Evolutionary conservation across 176 grass and related monocot genomes (phyloP).

Genomic region (Eragrostis curvula): DNA sequence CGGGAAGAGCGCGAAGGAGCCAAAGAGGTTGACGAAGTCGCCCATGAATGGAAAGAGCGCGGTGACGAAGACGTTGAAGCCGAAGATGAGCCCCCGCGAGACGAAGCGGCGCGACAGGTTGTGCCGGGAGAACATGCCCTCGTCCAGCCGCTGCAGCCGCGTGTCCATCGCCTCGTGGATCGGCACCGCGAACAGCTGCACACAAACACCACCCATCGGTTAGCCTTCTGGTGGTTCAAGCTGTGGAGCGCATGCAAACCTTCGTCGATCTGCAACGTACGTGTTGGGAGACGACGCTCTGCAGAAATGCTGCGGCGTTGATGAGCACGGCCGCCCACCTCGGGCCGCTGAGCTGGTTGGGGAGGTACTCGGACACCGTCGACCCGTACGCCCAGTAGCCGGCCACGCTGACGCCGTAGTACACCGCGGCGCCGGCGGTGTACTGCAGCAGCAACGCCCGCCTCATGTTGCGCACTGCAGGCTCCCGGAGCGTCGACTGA

Average conservation of each 20-base stretch:
- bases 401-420: constrained; percentile 79
- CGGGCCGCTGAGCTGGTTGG: constrained; percentile 65
- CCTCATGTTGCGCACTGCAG: constrained; percentile 62
- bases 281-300: constrained; percentile 83
- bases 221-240: too few species aligned
- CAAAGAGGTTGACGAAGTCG: constrained; percentile 88
- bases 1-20: constrained; percentile 83
- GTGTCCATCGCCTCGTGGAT: constrained; percentile 92
- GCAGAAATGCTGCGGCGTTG: constrained; percentile 78
- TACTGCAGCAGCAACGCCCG: constrained; percentile 71
- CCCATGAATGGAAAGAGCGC: constrained; percentile 92
- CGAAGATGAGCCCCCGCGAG: constrained; percentile 64
- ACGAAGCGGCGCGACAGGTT: constrained; percentile 65
- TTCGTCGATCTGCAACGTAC: constrained; percentile 13
- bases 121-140: constrained; percentile 76
- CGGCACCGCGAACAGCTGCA: constrained; percentile 77
- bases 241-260: too few species aligned
- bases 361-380: constrained; percentile 76
- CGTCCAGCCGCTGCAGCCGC: constrained; percentile 66
- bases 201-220: neutral
- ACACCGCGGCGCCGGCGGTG: constrained; percentile 57
- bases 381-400: constrained; percentile 95
- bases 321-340: constrained; percentile 75
- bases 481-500: constrained; percentile 76
- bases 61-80: constrained; percentile 68